phyloP scores from a whole-genome alignment of 2,329 filamentous ascomycete species.

The Colletotrichum abscissum region DNA sequence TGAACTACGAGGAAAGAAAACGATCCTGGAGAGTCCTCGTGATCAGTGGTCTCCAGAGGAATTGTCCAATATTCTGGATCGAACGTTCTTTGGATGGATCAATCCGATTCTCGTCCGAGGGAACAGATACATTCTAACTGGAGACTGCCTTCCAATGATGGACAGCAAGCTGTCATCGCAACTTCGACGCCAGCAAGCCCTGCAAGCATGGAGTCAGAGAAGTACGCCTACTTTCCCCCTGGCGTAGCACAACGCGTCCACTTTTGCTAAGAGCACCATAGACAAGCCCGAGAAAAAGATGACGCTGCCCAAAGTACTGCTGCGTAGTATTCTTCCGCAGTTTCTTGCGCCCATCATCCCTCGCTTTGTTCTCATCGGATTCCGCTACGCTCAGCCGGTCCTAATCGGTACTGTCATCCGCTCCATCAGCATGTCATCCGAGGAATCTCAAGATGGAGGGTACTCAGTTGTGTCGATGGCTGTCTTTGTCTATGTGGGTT shows the following conservation, averaged over 20 bases:
- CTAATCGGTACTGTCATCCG: slow-evolving; percentile 11
- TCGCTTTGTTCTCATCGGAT: slow-evolving; percentile 8
- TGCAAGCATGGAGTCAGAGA: slow-evolving; percentile 21
- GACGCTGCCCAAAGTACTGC: slow-evolving; percentile 1
- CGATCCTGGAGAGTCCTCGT: not conserved
- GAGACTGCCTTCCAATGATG: not conserved
- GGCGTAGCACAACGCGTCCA: not conserved
- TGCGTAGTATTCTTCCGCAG: not conserved
- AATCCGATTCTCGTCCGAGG: slow-evolving; percentile 7
- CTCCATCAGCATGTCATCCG: not conserved
- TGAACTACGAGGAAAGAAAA: slow-evolving; percentile 1
- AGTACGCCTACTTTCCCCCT: not conserved
- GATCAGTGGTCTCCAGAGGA: not conserved
- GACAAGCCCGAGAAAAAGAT: slow-evolving; percentile 8
- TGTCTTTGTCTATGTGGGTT: slow-evolving; percentile 5
- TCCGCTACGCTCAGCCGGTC: slow-evolving; percentile 21
- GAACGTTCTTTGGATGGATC: slow-evolving; percentile 23
- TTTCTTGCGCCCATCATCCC: slow-evolving; percentile 12
- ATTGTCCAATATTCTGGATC: not conserved
- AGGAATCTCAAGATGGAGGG: not conserved
- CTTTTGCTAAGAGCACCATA: not conserved
- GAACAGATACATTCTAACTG: not conserved
- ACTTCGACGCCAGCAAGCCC: not conserved
- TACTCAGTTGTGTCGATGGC: not conserved
- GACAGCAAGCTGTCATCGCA: not conserved